Evolutionary conservation across 2,329 filamentous ascomycete species (phyloP).

Genomic region (Fusarium floridanum): DNA sequence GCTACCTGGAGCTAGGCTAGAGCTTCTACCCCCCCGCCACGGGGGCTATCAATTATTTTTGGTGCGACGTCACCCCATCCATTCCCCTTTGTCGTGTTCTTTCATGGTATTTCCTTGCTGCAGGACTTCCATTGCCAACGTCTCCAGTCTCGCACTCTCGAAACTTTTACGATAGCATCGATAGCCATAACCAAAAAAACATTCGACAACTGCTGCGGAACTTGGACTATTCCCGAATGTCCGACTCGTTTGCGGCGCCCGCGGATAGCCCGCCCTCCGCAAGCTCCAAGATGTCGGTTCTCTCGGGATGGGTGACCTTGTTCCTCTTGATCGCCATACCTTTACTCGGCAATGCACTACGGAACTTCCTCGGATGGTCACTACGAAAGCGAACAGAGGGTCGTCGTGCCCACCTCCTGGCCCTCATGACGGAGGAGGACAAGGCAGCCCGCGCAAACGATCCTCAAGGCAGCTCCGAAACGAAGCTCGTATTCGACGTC

Average conservation of each 20-base stretch:
- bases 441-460: slow-evolving; percentile 52
- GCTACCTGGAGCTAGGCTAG: slow-evolving; percentile 28
- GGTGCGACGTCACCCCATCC: slow-evolving; percentile 34
- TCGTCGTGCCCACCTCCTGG: slow-evolving; percentile 69
- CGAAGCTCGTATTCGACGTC: slow-evolving; percentile 69
- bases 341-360: slow-evolving; percentile 50
- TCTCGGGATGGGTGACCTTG: slow-evolving; percentile 30
- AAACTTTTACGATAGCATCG: slow-evolving; percentile 15
- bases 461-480: slow-evolving; percentile 60
- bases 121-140: background rate
- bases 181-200: background rate
- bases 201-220: background rate
- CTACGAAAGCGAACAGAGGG: slow-evolving; percentile 74
- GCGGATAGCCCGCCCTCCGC: slow-evolving; percentile 1
- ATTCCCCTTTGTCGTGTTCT: slow-evolving; percentile 11
- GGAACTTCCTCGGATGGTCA: slow-evolving; percentile 68
- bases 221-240: background rate
- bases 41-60: slow-evolving; percentile 2
- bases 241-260: background rate
- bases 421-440: slow-evolving; percentile 63
- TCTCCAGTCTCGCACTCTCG: slow-evolving; percentile 17
- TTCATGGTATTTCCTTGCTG: slow-evolving; percentile 16
- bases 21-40: slow-evolving; percentile 29
- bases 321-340: slow-evolving; percentile 44
- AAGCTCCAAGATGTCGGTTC: slow-evolving; percentile 16